These are phyloP conservation scores for Henckelia pumila DNA, from an alignment of 257 asterid species.

Conservation along the genomic window DNA sequence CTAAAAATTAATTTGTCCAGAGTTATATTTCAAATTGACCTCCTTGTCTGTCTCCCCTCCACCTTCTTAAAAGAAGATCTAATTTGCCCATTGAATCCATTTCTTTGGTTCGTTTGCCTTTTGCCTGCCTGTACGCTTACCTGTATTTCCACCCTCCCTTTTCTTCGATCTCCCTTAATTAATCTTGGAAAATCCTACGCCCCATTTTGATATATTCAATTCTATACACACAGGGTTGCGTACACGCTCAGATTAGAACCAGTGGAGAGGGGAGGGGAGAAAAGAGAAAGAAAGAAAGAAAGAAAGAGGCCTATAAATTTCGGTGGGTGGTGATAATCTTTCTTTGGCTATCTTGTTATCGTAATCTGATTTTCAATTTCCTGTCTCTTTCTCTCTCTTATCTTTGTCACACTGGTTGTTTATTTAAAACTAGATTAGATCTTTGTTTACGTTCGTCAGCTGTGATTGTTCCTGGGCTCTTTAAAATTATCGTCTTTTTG, in stretches of 20 bases:
- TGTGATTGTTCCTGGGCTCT: neutral
- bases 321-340: slow-evolving; percentile 42
- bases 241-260: slow-evolving; percentile 39
- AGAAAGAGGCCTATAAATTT: slow-evolving; percentile 40
- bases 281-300: slow-evolving; percentile 19
- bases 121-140: slow-evolving; percentile 54
- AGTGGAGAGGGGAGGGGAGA: slow-evolving; percentile 36
- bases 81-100: no score
- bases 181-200: slow-evolving; percentile 9
- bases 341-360: slow-evolving; percentile 22
- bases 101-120: no score
- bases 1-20: no score
- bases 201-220: slow-evolving; percentile 26
- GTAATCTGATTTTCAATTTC: slow-evolving; percentile 20
- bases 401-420: slow-evolving; percentile 12
- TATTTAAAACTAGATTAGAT: slow-evolving; percentile 27
- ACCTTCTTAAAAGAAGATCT: no score
- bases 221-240: slow-evolving; percentile 37
- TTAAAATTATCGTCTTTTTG: slow-evolving; percentile 4
- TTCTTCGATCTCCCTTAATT: slow-evolving; percentile 34
- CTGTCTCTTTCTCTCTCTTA: slow-evolving; percentile 16
- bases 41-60: no score
- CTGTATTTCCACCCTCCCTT: slow-evolving; percentile 43
- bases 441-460: slow-evolving; percentile 15
- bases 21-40: no score